Conservation (phyloP, 176 grass and related monocot genomes). For the Eleusine indica region DNA sequence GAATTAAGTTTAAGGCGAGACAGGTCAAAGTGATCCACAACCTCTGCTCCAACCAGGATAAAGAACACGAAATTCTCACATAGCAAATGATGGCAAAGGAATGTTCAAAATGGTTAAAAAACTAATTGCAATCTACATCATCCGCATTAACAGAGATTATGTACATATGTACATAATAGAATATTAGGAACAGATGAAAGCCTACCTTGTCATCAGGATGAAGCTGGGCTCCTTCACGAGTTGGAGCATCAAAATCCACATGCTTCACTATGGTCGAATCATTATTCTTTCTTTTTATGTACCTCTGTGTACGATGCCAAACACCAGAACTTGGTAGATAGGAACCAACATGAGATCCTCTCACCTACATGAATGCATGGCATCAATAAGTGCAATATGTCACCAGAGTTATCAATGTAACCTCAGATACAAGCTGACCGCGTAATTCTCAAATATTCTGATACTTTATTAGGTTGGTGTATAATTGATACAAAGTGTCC, state of each 20-base stretch:
- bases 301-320: slow-evolving; percentile 94
- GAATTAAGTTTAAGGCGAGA: slow-evolving; percentile 10
- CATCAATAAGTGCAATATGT: slow-evolving; percentile 39
- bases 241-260: slow-evolving; percentile 97
- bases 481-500: not conserved
- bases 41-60: slow-evolving; percentile 14
- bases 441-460: not conserved
- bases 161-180: not conserved
- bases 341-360: slow-evolving; percentile 97
- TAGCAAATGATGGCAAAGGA: slow-evolving; percentile 3
- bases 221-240: slow-evolving; percentile 81
- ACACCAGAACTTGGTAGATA: slow-evolving; percentile 97
- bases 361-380: slow-evolving; percentile 64
- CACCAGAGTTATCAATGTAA: slow-evolving; percentile 15
- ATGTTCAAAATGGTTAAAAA: not conserved
- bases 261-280: slow-evolving; percentile 82
- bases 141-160: slow-evolving; percentile 1
- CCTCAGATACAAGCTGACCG: no score
- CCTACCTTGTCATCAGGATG: slow-evolving; percentile 88
- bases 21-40: not conserved
- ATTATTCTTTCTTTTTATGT: slow-evolving; percentile 64
- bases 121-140: slow-evolving; percentile 24
- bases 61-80: not conserved
- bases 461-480: not conserved
- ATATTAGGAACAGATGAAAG: not conserved